Evolutionary conservation across 306 rosid genomes (phyloP), one percentile per base, ranked within the genome.

Genomic region (Rosa lucieae): DNA sequence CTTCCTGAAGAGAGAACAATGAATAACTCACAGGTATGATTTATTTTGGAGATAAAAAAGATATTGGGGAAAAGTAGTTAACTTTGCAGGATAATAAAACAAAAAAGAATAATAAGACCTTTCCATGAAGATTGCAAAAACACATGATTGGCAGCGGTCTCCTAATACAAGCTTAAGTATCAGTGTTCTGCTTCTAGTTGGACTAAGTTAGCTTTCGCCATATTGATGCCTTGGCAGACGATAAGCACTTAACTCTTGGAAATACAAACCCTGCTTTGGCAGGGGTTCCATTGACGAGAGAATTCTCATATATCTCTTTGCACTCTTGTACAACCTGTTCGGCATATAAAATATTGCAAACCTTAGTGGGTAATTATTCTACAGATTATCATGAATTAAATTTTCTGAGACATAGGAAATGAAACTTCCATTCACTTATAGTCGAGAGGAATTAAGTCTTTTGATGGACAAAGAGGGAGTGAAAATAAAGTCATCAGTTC

Each of bases 291-390:
- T 89, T 93, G 74, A 90, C 79, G 20, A 95, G 94, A 70, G 98
- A 90, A 87, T 91, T 95, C 81, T 89, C 98, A 74, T 88, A 95
- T 59, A 95, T 93, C 84, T 93, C 99, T 85, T 88, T 95, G 94
- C 99, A 95, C 79, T 95, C 99, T 90, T 91, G 98, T 74, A 95
- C 88, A 43, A 93, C 99, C 99, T 95, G 89, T 70, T 78, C 9
- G 56, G 77, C 80, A 86, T 14, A 76, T 61, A 53, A 42, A 63
- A 2, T 62, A 13, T 32, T 7, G 11, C 26, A 56, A 63, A 63
- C 69, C 43, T 63, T 32, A 29, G 69, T 29, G 69, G 37, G 40
- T 63, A 13, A 56, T 23, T 26, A 61, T 23, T 61, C 39, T 26
- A 55, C 59, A 21, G 65, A 58, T 2, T 58, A 58, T 61, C 40